Percentiles rank a stretch among this genome's conserved stretches.
Conservation (phyloP, 2,329 filamentous ascomycete genomes). For the Knufia petricola region DNA sequence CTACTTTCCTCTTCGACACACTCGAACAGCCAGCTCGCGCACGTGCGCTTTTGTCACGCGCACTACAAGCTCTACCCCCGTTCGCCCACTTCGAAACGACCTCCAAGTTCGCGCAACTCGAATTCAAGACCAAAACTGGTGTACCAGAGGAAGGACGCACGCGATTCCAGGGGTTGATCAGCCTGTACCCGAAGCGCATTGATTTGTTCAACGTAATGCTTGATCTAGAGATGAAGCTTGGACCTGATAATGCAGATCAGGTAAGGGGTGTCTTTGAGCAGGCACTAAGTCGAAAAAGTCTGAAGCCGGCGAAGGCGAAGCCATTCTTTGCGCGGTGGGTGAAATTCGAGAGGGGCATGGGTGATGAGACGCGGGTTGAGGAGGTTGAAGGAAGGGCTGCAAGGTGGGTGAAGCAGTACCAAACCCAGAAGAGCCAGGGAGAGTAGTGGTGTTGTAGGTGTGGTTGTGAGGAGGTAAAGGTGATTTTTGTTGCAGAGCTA, state of each 20-base stretch:
- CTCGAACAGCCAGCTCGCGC: constrained; percentile 60
- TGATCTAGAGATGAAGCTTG: constrained; percentile 63
- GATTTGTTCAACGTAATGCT: constrained; percentile 90
- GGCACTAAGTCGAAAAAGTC: constrained; percentile 45
- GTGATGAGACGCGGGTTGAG: constrained; percentile 60
- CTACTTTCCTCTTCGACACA: constrained; percentile 77
- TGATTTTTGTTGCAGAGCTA: no score
- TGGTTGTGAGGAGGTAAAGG: no score
- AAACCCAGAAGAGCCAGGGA: no score
- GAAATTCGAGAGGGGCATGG: constrained; percentile 67
- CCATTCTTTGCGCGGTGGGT: constrained; percentile 89
- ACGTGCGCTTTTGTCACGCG: constrained; percentile 68
- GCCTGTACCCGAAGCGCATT: constrained; percentile 76
- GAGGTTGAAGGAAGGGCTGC: constrained; percentile 60
- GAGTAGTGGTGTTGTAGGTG: no score
- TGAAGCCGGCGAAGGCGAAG: constrained; percentile 75
- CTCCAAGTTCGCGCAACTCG: constrained; percentile 79
- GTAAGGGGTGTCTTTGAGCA: constrained; percentile 75
- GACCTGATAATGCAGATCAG: constrained; percentile 40
- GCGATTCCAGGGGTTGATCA: constrained; percentile 80
- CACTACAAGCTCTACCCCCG: constrained; percentile 68
- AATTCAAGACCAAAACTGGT: constrained; percentile 75
- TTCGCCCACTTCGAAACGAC: constrained; percentile 65
- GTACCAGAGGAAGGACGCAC: constrained; percentile 87
- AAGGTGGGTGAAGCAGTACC: constrained; percentile 15